Conservation (phyloP, 129 eudicot genomes). For the Glebionis coronaria region DNA sequence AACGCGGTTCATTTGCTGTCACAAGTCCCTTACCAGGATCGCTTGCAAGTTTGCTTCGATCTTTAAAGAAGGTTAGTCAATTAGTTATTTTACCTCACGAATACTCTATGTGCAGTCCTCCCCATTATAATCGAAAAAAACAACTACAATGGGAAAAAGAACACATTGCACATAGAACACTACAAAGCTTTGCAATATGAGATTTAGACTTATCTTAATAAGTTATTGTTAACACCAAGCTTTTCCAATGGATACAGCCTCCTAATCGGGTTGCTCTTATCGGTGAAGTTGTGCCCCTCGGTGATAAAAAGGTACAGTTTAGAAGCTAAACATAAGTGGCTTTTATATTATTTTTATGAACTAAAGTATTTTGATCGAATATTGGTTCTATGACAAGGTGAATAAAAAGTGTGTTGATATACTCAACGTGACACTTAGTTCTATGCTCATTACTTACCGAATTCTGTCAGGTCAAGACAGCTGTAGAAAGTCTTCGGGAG, state of each 20-base stretch:
- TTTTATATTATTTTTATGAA: slow-evolving; percentile 7
- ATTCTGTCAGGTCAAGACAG: slow-evolving; percentile 48
- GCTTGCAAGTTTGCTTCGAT: slow-evolving; percentile 59
- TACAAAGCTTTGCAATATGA: slow-evolving; percentile 7
- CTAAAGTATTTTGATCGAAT: slow-evolving; percentile 3
- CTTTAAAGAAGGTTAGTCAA: slow-evolving; percentile 59
- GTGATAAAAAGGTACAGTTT: slow-evolving; percentile 63
- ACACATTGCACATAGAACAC: background rate
- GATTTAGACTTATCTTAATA: slow-evolving; percentile 9
- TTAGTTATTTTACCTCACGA: slow-evolving; percentile 14
- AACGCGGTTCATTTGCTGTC: slow-evolving; percentile 85
- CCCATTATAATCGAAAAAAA: background rate
- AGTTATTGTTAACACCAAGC: slow-evolving; percentile 13
- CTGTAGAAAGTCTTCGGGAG: slow-evolving; percentile 61
- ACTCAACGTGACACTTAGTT: slow-evolving; percentile 13
- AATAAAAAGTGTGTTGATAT: background rate
- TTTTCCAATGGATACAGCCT: slow-evolving; percentile 44
- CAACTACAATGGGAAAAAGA: background rate
- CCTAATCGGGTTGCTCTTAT: slow-evolving; percentile 83
- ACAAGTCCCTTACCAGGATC: slow-evolving; percentile 75
- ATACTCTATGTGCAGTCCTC: background rate
- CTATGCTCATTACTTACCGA: slow-evolving; percentile 16
- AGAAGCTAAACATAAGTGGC: slow-evolving; percentile 3
- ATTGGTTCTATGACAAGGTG: background rate
- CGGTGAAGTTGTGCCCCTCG: slow-evolving; percentile 64